These are phyloP conservation scores for Petrea volubilis DNA, from an alignment of 257 asterid genomes.

Conservation along the genomic window DNA sequence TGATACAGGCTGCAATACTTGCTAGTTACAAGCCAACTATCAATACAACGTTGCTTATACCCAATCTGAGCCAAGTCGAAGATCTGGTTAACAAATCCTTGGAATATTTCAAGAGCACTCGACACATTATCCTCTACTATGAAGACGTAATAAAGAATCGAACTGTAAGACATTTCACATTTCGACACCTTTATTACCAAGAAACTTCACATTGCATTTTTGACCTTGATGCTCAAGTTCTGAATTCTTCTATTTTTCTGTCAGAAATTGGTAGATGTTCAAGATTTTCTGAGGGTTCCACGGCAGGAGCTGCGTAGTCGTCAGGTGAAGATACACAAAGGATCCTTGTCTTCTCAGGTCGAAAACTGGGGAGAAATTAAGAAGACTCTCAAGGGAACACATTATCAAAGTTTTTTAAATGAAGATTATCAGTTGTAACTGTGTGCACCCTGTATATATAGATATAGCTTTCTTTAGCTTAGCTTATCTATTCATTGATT, in stretches of 20 bases:
- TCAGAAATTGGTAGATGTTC: slow-evolving; percentile 79
- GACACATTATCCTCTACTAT: slow-evolving; percentile 77
- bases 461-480: slow-evolving; percentile 32
- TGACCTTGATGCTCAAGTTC: background rate
- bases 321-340: slow-evolving; percentile 90
- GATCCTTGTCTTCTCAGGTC: slow-evolving; percentile 71
- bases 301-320: slow-evolving; percentile 60
- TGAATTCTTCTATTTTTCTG: background rate
- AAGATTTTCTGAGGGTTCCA: slow-evolving; percentile 80
- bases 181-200: background rate
- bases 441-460: slow-evolving; percentile 35
- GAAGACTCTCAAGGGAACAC: slow-evolving; percentile 73
- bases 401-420: slow-evolving; percentile 54
- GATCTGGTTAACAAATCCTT: slow-evolving; percentile 59
- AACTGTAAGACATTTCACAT: slow-evolving; percentile 56
- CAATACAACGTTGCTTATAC: slow-evolving; percentile 59
- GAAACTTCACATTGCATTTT: background rate
- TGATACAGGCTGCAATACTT: slow-evolving; percentile 79
- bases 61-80: slow-evolving; percentile 70
- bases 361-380: slow-evolving; percentile 82
- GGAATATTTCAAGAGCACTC: slow-evolving; percentile 76
- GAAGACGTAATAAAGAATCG: slow-evolving; percentile 78
- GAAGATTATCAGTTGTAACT: slow-evolving; percentile 65
- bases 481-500: slow-evolving; percentile 59
- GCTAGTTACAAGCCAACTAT: slow-evolving; percentile 82